Base-by-base conservation (phyloP, 495 filamentous ascomycete species). In the Geoglossum glabrum region DNA sequence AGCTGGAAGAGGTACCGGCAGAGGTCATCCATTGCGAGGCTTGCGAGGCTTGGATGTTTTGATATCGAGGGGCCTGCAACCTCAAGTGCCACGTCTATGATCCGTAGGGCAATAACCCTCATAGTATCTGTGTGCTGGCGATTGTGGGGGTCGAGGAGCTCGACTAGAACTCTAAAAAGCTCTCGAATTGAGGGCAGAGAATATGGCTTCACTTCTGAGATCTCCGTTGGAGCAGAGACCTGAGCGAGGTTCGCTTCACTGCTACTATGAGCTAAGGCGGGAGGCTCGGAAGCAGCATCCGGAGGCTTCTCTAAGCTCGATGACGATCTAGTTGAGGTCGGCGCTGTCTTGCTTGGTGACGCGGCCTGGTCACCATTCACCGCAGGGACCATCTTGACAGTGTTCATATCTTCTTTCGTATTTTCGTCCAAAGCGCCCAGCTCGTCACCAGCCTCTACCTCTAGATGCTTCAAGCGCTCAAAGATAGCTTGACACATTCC, bases 401-500 rank as follows among this genome's bases (percentile, higher is more conserved):
- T 73, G 57, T 85, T 82, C 76, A 81, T 82, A 63, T 84, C 77
- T 54, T 74, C 76, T 61, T 82, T 80, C 17, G 77, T 76, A 52
- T 79, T 72, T 61, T 75, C 70, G 64, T 84, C 79, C 60, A 83
- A 61, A 40, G 76, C 73, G 34, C 79, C 73, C 51, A 73, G 62
- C 64, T 84, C 74, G 63, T 79, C 74, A 45, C 78, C 75, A 49
- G 76, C 74, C 65, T 86, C 80, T 34, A 83, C 31, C 64, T 95
- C 86, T 19, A 98, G 71, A 60, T 86, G 77, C 61, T 95, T 93
- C 34, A 99, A 70, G 34, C 93, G 81, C 69, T 86, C 83, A 68
- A 99, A 99, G 55, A 97, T 92, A 59, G 90, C 85, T 69, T 97
- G 93, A 66, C 90, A 95, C 90, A 99, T 99, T 60, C 85, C 85